These are phyloP conservation scores for Zostera marina DNA, from an alignment of 116 monocot species.

Conservation along the genomic window DNA sequence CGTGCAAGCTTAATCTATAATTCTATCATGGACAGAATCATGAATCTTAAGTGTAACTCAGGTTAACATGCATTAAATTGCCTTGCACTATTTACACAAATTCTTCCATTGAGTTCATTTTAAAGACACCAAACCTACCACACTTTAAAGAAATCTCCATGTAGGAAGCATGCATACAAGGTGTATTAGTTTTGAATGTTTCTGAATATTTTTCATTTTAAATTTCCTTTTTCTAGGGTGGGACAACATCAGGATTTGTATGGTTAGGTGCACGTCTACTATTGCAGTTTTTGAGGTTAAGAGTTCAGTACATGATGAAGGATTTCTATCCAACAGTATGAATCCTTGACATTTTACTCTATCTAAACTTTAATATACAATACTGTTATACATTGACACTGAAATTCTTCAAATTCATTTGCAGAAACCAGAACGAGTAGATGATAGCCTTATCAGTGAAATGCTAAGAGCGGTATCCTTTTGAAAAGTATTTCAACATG, in stretches of 20 bases:
- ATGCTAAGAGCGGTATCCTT: constrained; percentile 95
- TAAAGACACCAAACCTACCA: too few species aligned
- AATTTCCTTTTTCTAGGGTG: too few species aligned
- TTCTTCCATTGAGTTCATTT: too few species aligned
- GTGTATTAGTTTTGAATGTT: too few species aligned
- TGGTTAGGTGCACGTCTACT: neutral
- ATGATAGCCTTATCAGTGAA: constrained; percentile 46
- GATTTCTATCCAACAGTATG: neutral
- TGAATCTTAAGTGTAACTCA: too few species aligned
- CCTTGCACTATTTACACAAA: too few species aligned
- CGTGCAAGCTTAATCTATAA: too few species aligned
- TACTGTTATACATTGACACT: neutral
- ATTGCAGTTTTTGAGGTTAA: neutral
- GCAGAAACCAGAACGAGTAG: constrained; percentile 57
- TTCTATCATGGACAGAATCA: too few species aligned
- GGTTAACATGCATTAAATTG: too few species aligned
- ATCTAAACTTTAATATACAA: neutral
- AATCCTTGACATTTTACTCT: neutral
- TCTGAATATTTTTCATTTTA: too few species aligned
- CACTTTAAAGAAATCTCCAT: too few species aligned
- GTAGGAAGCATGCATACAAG: too few species aligned
- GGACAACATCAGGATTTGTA: neutral
- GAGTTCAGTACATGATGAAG: neutral
- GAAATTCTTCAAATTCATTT: neutral
- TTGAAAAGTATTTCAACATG: neutral